These are phyloP conservation scores for Skeletonema menzelii DNA, from an alignment of 108 stramenopile species.

Conservation along the genomic window DNA sequence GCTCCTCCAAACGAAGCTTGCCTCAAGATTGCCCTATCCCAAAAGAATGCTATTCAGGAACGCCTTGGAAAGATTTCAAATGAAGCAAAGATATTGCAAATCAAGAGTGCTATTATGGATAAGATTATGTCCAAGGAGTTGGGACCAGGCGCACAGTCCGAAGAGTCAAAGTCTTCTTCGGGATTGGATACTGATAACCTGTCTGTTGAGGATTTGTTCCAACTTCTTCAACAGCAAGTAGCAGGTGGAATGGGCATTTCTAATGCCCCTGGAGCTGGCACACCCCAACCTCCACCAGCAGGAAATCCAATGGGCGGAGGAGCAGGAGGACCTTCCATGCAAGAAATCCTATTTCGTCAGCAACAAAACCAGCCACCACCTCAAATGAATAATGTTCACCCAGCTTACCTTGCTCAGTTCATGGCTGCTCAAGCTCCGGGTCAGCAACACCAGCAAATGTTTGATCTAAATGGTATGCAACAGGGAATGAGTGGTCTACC, in stretches of 20 bases:
- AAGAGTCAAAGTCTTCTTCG: background rate
- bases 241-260: background rate
- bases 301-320: background rate
- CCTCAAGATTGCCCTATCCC: background rate
- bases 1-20: background rate
- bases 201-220: background rate
- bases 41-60: background rate
- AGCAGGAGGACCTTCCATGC: background rate
- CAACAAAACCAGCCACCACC: background rate
- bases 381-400: background rate
- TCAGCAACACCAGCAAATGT: background rate
- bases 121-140: background rate
- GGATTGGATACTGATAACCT: background rate
- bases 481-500: background rate
- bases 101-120: background rate
- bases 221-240: background rate
- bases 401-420: background rate
- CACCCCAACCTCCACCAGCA: background rate
- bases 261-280: background rate
- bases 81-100: background rate
- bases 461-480: background rate
- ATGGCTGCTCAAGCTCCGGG: background rate
- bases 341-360: background rate
- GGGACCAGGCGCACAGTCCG: background rate
- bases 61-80: background rate